Base-by-base conservation (phyloP, 2,329 filamentous ascomycete species). In the Neonectria magnoliae region DNA sequence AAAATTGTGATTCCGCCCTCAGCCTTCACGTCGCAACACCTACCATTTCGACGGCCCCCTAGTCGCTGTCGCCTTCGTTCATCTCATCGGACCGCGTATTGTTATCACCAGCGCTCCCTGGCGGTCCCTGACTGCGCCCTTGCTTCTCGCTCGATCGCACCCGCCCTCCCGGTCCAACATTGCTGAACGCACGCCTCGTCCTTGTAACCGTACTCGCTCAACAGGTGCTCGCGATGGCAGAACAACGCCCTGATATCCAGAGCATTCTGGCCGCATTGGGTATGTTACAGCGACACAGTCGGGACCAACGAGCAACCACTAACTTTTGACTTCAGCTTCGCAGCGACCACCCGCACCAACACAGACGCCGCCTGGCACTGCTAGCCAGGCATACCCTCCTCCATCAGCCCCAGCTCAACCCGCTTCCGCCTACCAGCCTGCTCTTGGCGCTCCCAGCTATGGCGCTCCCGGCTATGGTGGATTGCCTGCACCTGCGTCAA, bases 401-500 rank as follows among this genome's bases (percentile, higher is more conserved):
- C 80, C 81, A 29, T 76, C 76, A 44, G 74, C 74, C 27, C 79
- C 78, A 41, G 72, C 75, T 41, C 79, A 76, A 57, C 75, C 79
- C 7, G 69, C 71, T 54, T 64, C 75, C 20, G 77, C 79, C 67
- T 80, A 82, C 67, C 78, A 79, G 53, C 77, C 81, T n/a, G 77
- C 75, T 57, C 71, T 73, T 20, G 74, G 69, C 33, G 69, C 70
- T 18, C 63, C 65, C 45, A 64, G 50, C 52, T 71, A 77, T 44
- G 76, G 72, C 13, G 76, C 79, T 38, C 76, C 81, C 47, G 71
- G 75, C 18, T 79, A 81, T 59, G 79, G 82, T 64, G 74, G 79
- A 31, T 81, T 91, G 31, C 91, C 91, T 3, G 89, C 90, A 70
- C 92, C 92, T 2, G 88, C 90, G 6, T 86, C 86, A 60, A 92